phyloP scores from a whole-genome alignment of 2,329 filamentous ascomycete genomes.

The Hawksworthiomyces lignivorus region DNA sequence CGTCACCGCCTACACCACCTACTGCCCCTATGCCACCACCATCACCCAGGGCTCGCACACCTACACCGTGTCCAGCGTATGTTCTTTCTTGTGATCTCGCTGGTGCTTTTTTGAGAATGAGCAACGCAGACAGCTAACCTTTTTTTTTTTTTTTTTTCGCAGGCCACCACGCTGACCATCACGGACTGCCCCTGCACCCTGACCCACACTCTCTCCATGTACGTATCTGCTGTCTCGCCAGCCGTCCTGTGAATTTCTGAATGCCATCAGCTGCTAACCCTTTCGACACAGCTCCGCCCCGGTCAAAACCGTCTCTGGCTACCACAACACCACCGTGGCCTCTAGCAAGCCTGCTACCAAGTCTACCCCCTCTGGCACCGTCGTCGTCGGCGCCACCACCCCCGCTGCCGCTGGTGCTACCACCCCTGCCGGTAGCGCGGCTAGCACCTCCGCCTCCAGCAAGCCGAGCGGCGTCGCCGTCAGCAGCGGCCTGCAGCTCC shows the following conservation, averaged over 20 bases:
- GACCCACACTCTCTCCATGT: constrained; percentile 24
- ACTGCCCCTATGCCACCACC: constrained; percentile 7
- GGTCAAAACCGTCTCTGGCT: too few relatives aligned
- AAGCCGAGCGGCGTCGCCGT: background rate
- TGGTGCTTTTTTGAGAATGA: too few relatives aligned
- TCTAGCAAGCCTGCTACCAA: too few relatives aligned
- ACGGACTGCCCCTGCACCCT: constrained; percentile 64
- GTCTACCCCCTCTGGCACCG: too few relatives aligned
- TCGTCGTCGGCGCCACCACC: too few relatives aligned
- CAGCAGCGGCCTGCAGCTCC: constrained; percentile 2
- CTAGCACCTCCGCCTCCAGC: background rate
- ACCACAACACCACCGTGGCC: too few relatives aligned
- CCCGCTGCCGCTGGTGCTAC: too few relatives aligned
- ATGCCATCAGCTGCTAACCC: too few relatives aligned
- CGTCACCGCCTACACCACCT: constrained; percentile 9
- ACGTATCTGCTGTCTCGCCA: background rate
- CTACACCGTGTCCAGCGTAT: constrained; percentile 6
- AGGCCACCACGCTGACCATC: constrained; percentile 55
- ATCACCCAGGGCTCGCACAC: constrained; percentile 9
- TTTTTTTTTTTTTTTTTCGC: background rate
- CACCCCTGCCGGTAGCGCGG: background rate
- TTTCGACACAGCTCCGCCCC: too few relatives aligned
- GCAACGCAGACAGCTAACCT: too few relatives aligned
- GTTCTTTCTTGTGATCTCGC: too few relatives aligned
- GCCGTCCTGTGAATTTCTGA: too few relatives aligned